These are phyloP conservation scores for Ramaria sp. DNA, from an alignment of 768 basidiomycete species.

Conservation along the genomic window DNA sequence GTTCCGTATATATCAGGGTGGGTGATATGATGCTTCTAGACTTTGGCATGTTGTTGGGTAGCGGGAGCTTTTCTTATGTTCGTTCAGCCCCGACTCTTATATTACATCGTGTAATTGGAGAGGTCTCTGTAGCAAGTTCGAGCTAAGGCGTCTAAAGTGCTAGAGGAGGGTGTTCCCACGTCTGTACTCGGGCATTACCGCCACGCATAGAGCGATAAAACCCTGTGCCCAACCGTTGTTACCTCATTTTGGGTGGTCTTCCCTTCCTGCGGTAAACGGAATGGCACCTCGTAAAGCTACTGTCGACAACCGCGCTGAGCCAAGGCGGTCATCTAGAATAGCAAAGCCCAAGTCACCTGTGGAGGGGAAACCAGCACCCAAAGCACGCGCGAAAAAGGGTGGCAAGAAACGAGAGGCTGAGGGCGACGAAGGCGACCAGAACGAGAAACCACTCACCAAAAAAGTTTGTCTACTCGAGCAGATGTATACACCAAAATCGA, in stretches of 20 bases:
- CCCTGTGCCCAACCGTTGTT: not conserved
- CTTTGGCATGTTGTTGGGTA: not conserved
- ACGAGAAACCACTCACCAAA: slow-evolving; percentile 7
- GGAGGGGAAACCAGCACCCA: slow-evolving; percentile 19
- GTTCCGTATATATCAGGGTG: not conserved
- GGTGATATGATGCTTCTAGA: not conserved
- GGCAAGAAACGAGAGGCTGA: slow-evolving; percentile 28
- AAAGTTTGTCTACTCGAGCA: not conserved
- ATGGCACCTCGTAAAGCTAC: slow-evolving; percentile 15
- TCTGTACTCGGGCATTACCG: not conserved
- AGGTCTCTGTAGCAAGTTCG: too few species aligned
- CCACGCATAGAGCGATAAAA: not conserved
- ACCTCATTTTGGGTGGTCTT: not conserved
- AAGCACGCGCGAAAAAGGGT: slow-evolving; percentile 20
- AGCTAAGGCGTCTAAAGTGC: too few species aligned
- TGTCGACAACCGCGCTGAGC: slow-evolving; percentile 26
- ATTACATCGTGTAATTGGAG: slow-evolving; percentile 1
- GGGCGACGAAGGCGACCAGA: slow-evolving; percentile 9
- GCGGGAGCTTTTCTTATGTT: not conserved
- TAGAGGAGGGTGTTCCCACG: not conserved
- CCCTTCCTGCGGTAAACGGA: not conserved
- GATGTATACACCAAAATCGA: not conserved
- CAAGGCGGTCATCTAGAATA: slow-evolving; percentile 47
- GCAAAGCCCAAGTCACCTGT: slow-evolving; percentile 35
- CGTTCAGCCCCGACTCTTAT: not conserved